A percentile compares a stretch with the other conserved stretches of the same genome.
Conservation (phyloP, 768 basidiomycete genomes). For the Coprinopsis sp. region DNA sequence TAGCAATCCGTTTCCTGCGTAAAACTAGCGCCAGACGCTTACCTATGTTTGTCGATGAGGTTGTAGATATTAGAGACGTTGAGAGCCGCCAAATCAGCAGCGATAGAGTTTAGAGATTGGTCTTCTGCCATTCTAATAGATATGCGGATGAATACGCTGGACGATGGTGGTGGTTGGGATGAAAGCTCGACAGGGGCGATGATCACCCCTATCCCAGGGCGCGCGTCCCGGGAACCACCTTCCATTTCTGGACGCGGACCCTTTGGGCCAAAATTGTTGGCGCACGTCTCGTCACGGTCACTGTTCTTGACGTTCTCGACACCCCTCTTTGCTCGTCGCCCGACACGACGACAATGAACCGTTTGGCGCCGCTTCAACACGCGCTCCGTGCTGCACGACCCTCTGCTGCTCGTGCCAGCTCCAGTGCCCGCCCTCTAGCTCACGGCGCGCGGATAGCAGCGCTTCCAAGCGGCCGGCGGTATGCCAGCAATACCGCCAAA, state of each 20-base stretch:
- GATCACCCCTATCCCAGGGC: too few species aligned
- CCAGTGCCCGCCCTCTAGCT: not conserved
- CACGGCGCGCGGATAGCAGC: not conserved
- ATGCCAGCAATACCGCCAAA: constrained; percentile 1
- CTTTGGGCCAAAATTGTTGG: not conserved
- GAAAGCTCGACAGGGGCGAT: not conserved
- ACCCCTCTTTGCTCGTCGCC: too few species aligned
- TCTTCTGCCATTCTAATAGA: not conserved
- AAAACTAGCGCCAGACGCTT: constrained; percentile 27
- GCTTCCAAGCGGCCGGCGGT: constrained; percentile 4
- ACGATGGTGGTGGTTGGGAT: constrained; percentile 4
- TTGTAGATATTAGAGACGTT: constrained; percentile 53
- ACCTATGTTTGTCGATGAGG: constrained; percentile 67
- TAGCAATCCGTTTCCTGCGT: too few species aligned
- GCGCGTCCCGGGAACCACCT: too few species aligned
- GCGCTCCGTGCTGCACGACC: constrained; percentile 27
- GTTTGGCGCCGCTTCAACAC: constrained; percentile 17
- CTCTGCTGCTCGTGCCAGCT: constrained; percentile 5
- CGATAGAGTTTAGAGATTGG: constrained; percentile 24
- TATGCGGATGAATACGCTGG: constrained; percentile 4
- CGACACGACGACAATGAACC: constrained; percentile 7
- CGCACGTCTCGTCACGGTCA: too few species aligned
- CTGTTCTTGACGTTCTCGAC: too few species aligned
- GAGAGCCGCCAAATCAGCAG: constrained; percentile 40
- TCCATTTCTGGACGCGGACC: not conserved